Conservation (phyloP, 2,329 filamentous ascomycete species). For the Exophiala sideris region DNA sequence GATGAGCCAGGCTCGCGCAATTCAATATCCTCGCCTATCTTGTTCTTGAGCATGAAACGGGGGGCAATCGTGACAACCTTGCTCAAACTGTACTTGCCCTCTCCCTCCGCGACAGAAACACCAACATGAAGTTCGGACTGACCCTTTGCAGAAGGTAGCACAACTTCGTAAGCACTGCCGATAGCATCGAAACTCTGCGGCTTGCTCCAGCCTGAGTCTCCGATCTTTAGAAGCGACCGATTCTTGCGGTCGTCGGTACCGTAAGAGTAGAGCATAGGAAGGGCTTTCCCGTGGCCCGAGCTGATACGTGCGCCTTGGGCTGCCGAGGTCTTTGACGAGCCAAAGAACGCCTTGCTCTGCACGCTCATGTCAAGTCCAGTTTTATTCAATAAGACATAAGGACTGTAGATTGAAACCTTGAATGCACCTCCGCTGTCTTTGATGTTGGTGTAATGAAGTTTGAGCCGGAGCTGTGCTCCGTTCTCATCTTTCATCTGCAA, state of each 20-base stretch:
- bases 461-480: slow-evolving; percentile 73
- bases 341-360: slow-evolving; percentile 82
- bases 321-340: slow-evolving; percentile 76
- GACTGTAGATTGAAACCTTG: slow-evolving; percentile 90
- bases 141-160: slow-evolving; percentile 69
- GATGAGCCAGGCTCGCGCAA: slow-evolving; percentile 91
- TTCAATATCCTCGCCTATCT: slow-evolving; percentile 80
- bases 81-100: slow-evolving; percentile 96
- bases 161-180: slow-evolving; percentile 84
- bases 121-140: slow-evolving; percentile 85
- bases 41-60: slow-evolving; percentile 91
- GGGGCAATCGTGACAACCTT: slow-evolving; percentile 93
- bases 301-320: slow-evolving; percentile 67
- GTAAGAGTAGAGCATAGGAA: slow-evolving; percentile 96
- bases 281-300: slow-evolving; percentile 58
- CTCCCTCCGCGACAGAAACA: slow-evolving; percentile 81
- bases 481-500: slow-evolving; percentile 81
- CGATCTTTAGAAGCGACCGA: slow-evolving; percentile 79
- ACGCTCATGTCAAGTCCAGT: slow-evolving; percentile 86
- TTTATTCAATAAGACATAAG: slow-evolving; percentile 92
- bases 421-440: slow-evolving; percentile 93
- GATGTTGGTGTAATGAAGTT: slow-evolving; percentile 84
- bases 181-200: slow-evolving; percentile 98
- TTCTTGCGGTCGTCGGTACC: slow-evolving; percentile 86
- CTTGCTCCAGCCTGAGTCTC: slow-evolving; percentile 92